Conservation (phyloP, 306 rosid genomes). For the Medicago truncatula region MtrunA17r5.0-ANR NC_053042.1:53217001-53217500, state of each 20-base stretch:
- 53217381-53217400: conserved; percentile 32
- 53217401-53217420: conserved; percentile 31
- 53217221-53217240: conserved; percentile 97
- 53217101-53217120: conserved; percentile 81
- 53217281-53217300: conserved; percentile 71
- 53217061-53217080: conserved; percentile 69
- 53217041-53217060: conserved; percentile 72
- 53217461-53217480: conserved; percentile 82
- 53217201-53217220: conserved; percentile 93
- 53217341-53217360: conserved; percentile 1
- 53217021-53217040: conserved; percentile 73
- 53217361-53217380: conserved; percentile 23
- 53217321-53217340: conserved; percentile 27
- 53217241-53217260: conserved; percentile 97
- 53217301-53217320: conserved; percentile 37
- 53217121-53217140: conserved; percentile 91
- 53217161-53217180: conserved; percentile 83
- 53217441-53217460: conserved; percentile 87
- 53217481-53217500: conserved; percentile 96
- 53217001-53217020: conserved; percentile 75
- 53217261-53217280: conserved; percentile 96
- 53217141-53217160: conserved; percentile 84
- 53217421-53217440: conserved; percentile 19
- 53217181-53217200: conserved; percentile 92
- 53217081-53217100: conserved; percentile 80